Base-by-base conservation (phyloP, 1,284 basidiomycete genomes). In the Thecaphora frezii region DNA sequence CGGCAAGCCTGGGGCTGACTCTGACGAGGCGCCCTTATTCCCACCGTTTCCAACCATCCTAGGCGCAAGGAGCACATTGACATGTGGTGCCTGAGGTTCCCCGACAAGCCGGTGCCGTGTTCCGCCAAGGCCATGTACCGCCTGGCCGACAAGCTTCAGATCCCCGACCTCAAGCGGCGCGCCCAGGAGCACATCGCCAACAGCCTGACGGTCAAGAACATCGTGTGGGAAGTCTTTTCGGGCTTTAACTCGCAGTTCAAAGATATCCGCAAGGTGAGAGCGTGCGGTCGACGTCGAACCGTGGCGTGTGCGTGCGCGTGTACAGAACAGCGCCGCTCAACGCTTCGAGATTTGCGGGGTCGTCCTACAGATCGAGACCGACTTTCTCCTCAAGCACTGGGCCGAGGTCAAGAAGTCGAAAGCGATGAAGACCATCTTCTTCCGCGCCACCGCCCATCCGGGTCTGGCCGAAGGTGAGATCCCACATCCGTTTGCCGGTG, bases 91-190 rank as follows among this genome's bases (percentile, higher is more conserved):
- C 23, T 46, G 1, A 16, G 47, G 16, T 42, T 88, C 71, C 44
- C 84, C 2, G 84, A 84, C 16, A 82, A 85, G 38, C 88, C 89
- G 1, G 81, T 83, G n/a, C 90, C 90, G 0, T 90, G 89, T 69
- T 90, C 88, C 22, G 89, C 91, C 12, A 93, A 93, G 80, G 88
- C 90, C 2, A 86, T 88, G n/a, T 93, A 91, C 77, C 83, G 89
- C 39, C 83, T 92, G n/a, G 48, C 66, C 86, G 88, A 88, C 58
- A 74, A 74, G 80, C 82, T 90, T 33, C 86, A 86, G 61, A 81
- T 90, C 33, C 73, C 80, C 26, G 88, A 89, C 37, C 79, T 90
- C 50, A 88, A 87, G 74, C 83, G 85, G 21, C 83, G 86, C 46
- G 88, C 89, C 21, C 86, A 86, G 54, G 83, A 86, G 84, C 88